phyloP scores from a whole-genome alignment of 177 flowering plant genomes.

The Vitis hybrid region DNA sequence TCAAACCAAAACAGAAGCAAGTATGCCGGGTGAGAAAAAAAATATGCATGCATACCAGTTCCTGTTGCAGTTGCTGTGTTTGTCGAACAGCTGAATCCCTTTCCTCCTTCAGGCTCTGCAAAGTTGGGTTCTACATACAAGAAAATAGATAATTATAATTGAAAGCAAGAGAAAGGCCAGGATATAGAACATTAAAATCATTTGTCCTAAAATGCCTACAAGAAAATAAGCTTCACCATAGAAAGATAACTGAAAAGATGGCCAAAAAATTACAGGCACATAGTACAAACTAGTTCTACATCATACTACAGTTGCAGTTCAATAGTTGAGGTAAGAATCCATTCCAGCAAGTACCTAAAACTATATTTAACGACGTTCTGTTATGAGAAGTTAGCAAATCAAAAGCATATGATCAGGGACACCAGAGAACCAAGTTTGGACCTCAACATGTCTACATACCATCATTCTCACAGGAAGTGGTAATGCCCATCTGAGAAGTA shows the following conservation, averaged over 20 bases:
- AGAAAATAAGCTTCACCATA: background rate
- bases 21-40: background rate
- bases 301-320: background rate
- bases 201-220: background rate
- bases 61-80: slow-evolving; percentile 64
- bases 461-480: background rate
- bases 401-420: background rate
- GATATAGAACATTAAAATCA: background rate
- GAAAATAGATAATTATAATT: background rate
- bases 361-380: background rate
- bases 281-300: background rate
- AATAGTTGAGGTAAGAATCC: background rate
- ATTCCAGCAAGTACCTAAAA: background rate
- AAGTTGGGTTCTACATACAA: slow-evolving; percentile 33
- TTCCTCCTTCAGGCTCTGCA: slow-evolving; percentile 68
- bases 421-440: background rate
- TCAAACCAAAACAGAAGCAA: no score
- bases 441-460: background rate
- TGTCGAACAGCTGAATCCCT: slow-evolving; percentile 70
- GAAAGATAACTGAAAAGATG: background rate
- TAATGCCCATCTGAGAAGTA: background rate
- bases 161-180: background rate
- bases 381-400: background rate
- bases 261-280: no score
- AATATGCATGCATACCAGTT: slow-evolving; percentile 52